Conservation (phyloP, 2,329 filamentous ascomycete genomes). For the Diplodia corticola region DNA sequence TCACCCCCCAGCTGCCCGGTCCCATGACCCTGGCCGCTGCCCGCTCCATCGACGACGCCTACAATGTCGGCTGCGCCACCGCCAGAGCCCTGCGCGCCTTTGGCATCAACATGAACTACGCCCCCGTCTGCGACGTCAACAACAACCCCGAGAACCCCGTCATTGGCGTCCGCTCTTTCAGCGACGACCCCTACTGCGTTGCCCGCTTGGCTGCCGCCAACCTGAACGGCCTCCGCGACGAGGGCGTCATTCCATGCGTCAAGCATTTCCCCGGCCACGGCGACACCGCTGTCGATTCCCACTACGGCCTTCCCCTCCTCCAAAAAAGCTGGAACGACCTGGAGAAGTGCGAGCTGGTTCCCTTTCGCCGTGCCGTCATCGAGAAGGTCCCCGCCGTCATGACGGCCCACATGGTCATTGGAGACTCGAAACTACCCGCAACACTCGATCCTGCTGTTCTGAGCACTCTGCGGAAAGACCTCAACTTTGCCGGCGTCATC, state of each 20-base stretch:
- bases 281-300: conserved; percentile 14
- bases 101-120: conserved; percentile 22
- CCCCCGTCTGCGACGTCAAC: conserved; percentile 22
- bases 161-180: conserved; percentile 22
- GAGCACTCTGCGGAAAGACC: not conserved
- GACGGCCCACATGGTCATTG: conserved; percentile 18
- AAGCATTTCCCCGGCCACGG: conserved; percentile 23
- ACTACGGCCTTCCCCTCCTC: conserved; percentile 19
- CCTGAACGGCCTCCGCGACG: not conserved
- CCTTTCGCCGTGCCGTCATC: not conserved
- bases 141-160: conserved; percentile 20
- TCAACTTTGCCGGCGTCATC: conserved; percentile 14
- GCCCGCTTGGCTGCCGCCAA: not conserved
- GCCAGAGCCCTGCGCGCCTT: not conserved
- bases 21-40: conserved; percentile 20
- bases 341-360: conserved; percentile 18
- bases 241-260: conserved; percentile 19
- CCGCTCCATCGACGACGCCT: not conserved
- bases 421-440: not conserved
- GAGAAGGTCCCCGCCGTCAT: conserved; percentile 8
- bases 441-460: not conserved
- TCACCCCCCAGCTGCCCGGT: conserved; percentile 7
- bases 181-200: conserved; percentile 5
- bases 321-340: conserved; percentile 12
- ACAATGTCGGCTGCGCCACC: not conserved